These are phyloP conservation scores for Collybiopsis luxurians DNA, from an alignment of 768 basidiomycete species.

Conservation along the genomic window DNA sequence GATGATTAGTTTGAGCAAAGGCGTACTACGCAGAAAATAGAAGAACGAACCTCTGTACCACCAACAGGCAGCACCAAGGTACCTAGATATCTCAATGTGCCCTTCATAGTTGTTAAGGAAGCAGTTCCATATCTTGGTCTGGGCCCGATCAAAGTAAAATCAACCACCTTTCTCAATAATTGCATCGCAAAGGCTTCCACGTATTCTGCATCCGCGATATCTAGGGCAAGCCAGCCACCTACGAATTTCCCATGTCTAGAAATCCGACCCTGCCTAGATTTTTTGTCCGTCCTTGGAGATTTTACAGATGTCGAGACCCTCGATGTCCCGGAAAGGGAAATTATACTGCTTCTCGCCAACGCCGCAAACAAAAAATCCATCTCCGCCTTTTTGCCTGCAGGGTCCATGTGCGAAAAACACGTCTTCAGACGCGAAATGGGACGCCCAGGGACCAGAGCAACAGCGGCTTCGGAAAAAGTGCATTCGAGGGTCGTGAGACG, in stretches of 20 bases:
- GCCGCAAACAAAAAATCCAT: constrained; percentile 38
- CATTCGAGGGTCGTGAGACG: constrained; percentile 57
- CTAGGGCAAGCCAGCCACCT: constrained; percentile 45
- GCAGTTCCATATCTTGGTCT: constrained; percentile 16
- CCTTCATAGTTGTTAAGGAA: constrained; percentile 27
- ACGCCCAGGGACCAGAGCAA: constrained; percentile 51
- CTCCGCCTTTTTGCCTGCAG: constrained; percentile 50
- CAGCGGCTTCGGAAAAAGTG: constrained; percentile 64
- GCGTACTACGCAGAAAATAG: not conserved
- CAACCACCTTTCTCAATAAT: constrained; percentile 42
- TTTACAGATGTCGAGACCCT: no score
- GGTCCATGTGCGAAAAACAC: constrained; percentile 56
- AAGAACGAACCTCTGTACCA: constrained; percentile 45
- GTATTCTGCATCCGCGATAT: constrained; percentile 62
- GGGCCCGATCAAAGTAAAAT: not conserved
- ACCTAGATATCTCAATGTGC: constrained; percentile 52
- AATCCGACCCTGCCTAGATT: no score
- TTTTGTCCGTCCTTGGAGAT: no score
- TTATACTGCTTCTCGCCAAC: not conserved
- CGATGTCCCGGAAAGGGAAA: no score
- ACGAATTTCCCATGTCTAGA: constrained; percentile 9
- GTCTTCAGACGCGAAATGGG: constrained; percentile 66
- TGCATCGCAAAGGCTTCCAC: constrained; percentile 52
- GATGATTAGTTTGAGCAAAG: no score
- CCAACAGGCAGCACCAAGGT: constrained; percentile 62